phyloP scores from a whole-genome alignment of 306 rosid species.

The Nissolia schottii region DNA sequence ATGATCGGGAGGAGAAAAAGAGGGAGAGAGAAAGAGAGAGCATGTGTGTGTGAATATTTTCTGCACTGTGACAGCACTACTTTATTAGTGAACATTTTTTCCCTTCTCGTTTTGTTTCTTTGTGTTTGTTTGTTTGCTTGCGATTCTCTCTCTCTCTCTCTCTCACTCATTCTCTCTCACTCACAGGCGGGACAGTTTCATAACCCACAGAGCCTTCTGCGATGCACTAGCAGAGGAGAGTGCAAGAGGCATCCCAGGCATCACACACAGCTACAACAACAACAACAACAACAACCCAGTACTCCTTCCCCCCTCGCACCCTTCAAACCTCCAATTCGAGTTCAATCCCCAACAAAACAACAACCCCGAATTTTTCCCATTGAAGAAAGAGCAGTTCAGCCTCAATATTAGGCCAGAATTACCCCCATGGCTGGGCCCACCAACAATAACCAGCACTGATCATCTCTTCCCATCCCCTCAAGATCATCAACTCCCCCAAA shows the following conservation, averaged over 20 bases:
- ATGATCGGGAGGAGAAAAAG: conserved; percentile 7
- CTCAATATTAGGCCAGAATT: conserved; percentile 39
- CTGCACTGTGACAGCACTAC: conserved; percentile 16
- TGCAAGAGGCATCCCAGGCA: conserved; percentile 49
- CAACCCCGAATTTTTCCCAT: conserved; percentile 30
- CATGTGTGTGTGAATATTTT: conserved; percentile 20
- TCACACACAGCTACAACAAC: too few relatives aligned
- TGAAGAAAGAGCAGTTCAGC: conserved; percentile 45
- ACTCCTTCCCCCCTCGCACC: conserved; percentile 31
- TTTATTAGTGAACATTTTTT: conserved; percentile 26
- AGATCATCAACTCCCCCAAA: conserved; percentile 19
- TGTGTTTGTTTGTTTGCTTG: conserved; percentile 5
- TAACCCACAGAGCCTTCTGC: conserved; percentile 99
- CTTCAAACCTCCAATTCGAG: conserved; percentile 40
- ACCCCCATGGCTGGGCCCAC: conserved; percentile 69
- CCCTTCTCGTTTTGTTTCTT: conserved; percentile 29
- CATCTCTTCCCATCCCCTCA: conserved; percentile 41
- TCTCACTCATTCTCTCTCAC: too few relatives aligned
- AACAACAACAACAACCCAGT: conserved; percentile 33
- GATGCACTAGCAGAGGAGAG: conserved; percentile 93
- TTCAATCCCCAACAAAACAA: conserved; percentile 34
- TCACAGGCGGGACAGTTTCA: conserved; percentile 93
- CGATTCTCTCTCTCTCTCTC: too few relatives aligned
- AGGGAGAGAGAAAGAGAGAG: not conserved
- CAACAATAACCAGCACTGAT: conserved; percentile 23